Evolutionary conservation across 257 asterid species (phyloP), one percentile per base, ranked within the genome.

Genomic region (Nicotiana benthamiana): DNA sequence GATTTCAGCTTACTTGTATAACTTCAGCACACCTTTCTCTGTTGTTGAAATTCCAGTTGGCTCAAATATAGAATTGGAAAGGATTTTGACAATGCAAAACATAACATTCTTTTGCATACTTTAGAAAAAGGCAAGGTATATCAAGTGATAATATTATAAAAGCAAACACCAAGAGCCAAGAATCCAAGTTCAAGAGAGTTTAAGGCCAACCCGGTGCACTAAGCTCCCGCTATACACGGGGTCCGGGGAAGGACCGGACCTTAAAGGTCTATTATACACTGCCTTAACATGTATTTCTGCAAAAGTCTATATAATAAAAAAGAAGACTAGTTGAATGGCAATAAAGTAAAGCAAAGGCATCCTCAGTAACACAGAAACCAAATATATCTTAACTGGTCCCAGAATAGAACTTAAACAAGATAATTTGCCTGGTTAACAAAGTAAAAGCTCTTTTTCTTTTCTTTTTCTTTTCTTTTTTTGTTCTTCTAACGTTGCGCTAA

Each of bases 21-120:
- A 81, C 79, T 90, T 90, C 3, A 91, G 88, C 28, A 91, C 82
- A 1, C 80, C 84, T 36, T 83, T 75, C 48, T 89, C 81, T 34
- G 51, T 80, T 9, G 82, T 34, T 22, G 90, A 85, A 78, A 67
- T 74, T 79, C 81, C 85, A 88, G 83, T 87, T 26, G 53, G 53
- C 4, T 48, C 54, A 10, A 48, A 11, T 48, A 3, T 12, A 48
- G 17, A 48, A 48, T 12, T 36, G 46, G 46, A 36, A 36, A 40
- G 46, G 46, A 40, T 40, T 40, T 40, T 40, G 46, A 40, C 46
- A 40, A 40, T 40, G 11, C 46, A 40, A 40, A 7, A 0, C 46
- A 40, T 40, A 40, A 8, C 46, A 40, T 40, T 40, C 46, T 40
- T 40, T 40, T 40, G 11, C 0, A 40, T 1, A 7, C 3, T 40